Percentiles rank a stretch among this genome's conserved stretches.
These are phyloP conservation scores for Ceratocystis alfenasii DNA, from an alignment of 2,329 filamentous ascomycete genomes.

Conservation along the genomic window DNA sequence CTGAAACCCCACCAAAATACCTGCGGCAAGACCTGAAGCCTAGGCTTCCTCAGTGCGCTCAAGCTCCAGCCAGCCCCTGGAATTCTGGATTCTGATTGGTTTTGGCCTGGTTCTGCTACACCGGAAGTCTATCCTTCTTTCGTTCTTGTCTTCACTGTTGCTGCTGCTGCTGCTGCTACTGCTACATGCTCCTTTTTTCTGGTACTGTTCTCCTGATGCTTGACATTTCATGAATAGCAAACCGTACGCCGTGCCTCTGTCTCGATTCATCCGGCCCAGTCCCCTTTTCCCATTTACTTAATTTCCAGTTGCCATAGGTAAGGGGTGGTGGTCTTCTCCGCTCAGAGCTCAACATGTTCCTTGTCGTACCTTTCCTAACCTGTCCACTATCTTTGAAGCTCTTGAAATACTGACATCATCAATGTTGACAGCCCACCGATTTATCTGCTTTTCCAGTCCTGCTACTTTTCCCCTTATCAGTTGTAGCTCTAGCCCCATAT, in stretches of 20 bases:
- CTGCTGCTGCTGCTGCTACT: neutral
- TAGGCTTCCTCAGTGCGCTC: neutral
- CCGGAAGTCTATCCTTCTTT: neutral
- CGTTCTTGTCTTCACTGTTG: neutral
- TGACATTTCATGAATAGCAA: neutral
- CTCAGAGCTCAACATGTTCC: neutral
- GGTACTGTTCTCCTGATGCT: neutral
- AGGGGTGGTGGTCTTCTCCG: neutral
- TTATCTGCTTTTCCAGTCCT: neutral
- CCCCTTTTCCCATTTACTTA: too few species aligned
- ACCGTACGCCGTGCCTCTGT: neutral
- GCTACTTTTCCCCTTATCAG: neutral
- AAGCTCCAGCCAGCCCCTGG: slow-evolving; percentile 14
- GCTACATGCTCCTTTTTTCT: neutral
- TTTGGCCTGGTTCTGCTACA: neutral
- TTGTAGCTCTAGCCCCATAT: neutral
- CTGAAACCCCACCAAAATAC: slow-evolving; percentile 10
- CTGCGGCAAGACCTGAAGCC: slow-evolving; percentile 8
- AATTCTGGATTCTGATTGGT: neutral
- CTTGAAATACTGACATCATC: neutral
- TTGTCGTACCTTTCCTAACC: neutral
- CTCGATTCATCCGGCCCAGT: neutral
- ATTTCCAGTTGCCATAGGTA: too few species aligned
- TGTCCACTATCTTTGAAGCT: neutral
- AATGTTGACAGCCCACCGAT: slow-evolving; percentile 27